Percentiles rank a stretch among this genome's conserved stretches.
Conservation (phyloP, 208 protist species). For the Trypanosoma platydactyli region DNA sequence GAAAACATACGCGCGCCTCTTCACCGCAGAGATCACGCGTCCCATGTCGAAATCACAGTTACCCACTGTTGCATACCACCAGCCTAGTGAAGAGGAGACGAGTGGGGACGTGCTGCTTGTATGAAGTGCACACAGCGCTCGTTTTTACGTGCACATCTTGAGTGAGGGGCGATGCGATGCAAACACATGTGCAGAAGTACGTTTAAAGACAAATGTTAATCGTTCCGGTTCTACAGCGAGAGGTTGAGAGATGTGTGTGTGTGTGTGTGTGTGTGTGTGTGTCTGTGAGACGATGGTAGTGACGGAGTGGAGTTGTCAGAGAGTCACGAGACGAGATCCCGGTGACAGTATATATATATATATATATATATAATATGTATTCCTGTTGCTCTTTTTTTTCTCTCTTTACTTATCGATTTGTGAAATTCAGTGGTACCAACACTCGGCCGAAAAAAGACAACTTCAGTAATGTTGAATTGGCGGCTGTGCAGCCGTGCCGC, state of each 20-base stretch:
- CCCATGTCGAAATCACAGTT: conserved; percentile 51
- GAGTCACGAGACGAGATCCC: too few species aligned
- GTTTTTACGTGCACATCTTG: too few species aligned
- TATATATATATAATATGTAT: too few species aligned
- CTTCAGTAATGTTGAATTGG: conserved; percentile 5
- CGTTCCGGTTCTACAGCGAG: too few species aligned
- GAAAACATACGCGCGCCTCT: conserved; percentile 84
- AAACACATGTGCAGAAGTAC: neutral
- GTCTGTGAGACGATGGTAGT: too few species aligned
- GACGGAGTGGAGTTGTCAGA: too few species aligned
- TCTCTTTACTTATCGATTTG: conserved; percentile 1
- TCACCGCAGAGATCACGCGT: conserved; percentile 80
- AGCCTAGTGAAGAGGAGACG: conserved; percentile 35
- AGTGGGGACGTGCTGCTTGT: conserved; percentile 42
- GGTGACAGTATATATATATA: too few species aligned
- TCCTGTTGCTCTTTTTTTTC: neutral
- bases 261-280: too few species aligned
- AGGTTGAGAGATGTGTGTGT: too few species aligned
- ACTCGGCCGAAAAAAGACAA: neutral
- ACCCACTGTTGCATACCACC: conserved; percentile 71
- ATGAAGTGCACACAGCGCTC: conserved; percentile 15
- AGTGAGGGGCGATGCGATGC: neutral
- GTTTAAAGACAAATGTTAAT: too few species aligned
- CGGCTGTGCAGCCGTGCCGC: neutral
- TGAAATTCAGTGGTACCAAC: neutral